These are phyloP conservation scores for Arabis alpina DNA, from an alignment of 345 rosid species.

Conservation along the genomic window DNA sequence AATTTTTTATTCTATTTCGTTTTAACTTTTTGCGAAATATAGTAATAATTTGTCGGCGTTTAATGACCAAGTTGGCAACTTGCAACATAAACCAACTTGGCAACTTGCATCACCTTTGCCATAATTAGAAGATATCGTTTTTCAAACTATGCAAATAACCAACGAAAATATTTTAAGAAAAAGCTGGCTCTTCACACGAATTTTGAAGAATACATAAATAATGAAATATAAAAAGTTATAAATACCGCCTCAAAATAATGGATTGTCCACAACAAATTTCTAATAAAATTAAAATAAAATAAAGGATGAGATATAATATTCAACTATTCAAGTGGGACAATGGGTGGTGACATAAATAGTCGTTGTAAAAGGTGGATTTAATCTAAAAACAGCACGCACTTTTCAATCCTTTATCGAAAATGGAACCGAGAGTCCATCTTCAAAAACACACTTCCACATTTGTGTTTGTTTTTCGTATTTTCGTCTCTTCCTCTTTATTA, in stretches of 20 bases:
- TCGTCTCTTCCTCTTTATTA: not conserved
- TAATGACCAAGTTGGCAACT: conserved; percentile 44
- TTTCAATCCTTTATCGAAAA: conserved; percentile 17
- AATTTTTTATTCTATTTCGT: not conserved
- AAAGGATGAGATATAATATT: conserved; percentile 1
- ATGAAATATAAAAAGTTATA: not conserved
- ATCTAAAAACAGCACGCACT: conserved; percentile 35
- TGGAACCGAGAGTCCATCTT: conserved; percentile 17
- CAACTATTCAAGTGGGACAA: conserved; percentile 24
- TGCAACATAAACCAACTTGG: conserved; percentile 27
- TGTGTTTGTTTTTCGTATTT: conserved; percentile 12
- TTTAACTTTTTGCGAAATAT: conserved; percentile 2
- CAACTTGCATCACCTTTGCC: conserved; percentile 40
- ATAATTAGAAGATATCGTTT: conserved; percentile 23
- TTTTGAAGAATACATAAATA: not conserved
- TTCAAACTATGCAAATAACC: conserved; percentile 3
- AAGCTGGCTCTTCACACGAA: conserved; percentile 6
- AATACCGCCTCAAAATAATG: conserved; percentile 14
- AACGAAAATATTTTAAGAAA: too few species aligned
- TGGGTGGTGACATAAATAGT: conserved; percentile 20
- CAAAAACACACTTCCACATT: not conserved
- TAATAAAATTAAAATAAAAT: not conserved
- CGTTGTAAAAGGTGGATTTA: conserved; percentile 15
- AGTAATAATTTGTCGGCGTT: conserved; percentile 30
- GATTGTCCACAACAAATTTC: conserved; percentile 17